A percentile compares a stretch with the other conserved stretches of the same genome.
phyloP scores from a whole-genome alignment of 768 basidiomycete genomes.

The Boletus rufocinnamomeus region DNA sequence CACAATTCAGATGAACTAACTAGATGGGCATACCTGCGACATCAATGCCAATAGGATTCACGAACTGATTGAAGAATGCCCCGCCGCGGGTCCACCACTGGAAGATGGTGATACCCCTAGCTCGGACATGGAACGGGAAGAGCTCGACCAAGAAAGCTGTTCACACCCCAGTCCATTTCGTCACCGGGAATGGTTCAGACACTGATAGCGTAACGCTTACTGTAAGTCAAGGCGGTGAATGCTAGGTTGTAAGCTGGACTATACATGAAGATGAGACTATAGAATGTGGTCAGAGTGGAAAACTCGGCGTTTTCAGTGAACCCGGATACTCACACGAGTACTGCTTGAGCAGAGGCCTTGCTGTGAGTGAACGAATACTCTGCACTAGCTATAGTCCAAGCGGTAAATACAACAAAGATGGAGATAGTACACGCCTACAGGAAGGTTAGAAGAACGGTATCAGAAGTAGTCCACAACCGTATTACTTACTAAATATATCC shows the following conservation, averaged over 20 bases:
- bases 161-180: neutral
- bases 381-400: constrained; percentile 24
- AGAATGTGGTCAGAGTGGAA: neutral
- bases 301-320: neutral
- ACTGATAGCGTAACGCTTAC: neutral
- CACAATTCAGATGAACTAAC: neutral
- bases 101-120: constrained; percentile 62
- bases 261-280: constrained; percentile 24
- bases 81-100: constrained; percentile 54
- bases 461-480: neutral
- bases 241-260: constrained; percentile 18
- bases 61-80: constrained; percentile 15
- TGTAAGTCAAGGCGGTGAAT: constrained; percentile 10
- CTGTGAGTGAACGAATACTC: constrained; percentile 20
- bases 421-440: constrained; percentile 18
- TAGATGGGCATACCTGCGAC: constrained; percentile 4
- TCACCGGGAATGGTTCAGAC: neutral
- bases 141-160: constrained; percentile 66
- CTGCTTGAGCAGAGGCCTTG: constrained; percentile 4
- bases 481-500: constrained; percentile 16
- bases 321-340: constrained; percentile 9
- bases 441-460: neutral
- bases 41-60: constrained; percentile 21
- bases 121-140: constrained; percentile 64
- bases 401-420: constrained; percentile 12